Conservation (phyloP, 371 early-diverging fungal species). For the Nematocida major region DNA sequence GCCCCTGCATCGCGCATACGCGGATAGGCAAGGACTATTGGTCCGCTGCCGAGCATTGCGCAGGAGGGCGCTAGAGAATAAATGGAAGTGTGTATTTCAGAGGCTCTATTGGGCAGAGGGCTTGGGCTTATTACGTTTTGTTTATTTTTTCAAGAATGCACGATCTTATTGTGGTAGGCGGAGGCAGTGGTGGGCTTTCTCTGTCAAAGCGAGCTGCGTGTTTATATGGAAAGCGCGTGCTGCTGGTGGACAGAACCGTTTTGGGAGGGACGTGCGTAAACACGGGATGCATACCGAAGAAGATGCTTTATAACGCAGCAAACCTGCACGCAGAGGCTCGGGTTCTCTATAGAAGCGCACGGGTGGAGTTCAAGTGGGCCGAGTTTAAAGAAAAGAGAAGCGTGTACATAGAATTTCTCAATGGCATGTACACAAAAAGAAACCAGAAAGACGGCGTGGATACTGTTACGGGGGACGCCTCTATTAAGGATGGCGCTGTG, state of each 20-base stretch:
- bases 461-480: slow-evolving; percentile 73
- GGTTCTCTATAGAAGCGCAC: background rate
- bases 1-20: background rate
- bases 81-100: background rate
- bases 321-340: background rate
- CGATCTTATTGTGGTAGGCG: slow-evolving; percentile 53
- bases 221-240: slow-evolving; percentile 76
- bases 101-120: background rate
- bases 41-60: background rate
- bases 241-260: slow-evolving; percentile 73
- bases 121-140: background rate
- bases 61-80: background rate
- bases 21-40: background rate
- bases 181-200: slow-evolving; percentile 70
- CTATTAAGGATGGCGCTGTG: slow-evolving; percentile 69
- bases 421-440: slow-evolving; percentile 83
- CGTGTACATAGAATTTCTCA: slow-evolving; percentile 82
- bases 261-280: slow-evolving; percentile 57
- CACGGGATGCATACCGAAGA: slow-evolving; percentile 88
- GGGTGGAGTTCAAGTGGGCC: slow-evolving; percentile 60
- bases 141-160: slow-evolving; percentile 43
- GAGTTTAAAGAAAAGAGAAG: slow-evolving; percentile 77
- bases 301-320: slow-evolving; percentile 85
- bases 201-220: slow-evolving; percentile 81
- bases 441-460: slow-evolving; percentile 76